These are phyloP conservation scores for Dalbergia cultrata DNA, from an alignment of 306 rosid species.

Conservation along the genomic window DNA sequence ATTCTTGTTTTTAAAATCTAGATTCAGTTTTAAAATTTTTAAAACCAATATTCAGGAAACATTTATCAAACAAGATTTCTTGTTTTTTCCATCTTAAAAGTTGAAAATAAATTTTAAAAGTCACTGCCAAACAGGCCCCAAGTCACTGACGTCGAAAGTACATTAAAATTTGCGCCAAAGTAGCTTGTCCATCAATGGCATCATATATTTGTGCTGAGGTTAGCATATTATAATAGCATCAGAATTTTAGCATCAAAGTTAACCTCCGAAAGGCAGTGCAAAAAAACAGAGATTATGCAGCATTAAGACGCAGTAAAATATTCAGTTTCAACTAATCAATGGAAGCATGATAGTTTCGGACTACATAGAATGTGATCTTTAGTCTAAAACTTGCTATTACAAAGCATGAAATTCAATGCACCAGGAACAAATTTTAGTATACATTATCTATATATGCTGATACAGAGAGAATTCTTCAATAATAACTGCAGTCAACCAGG, in stretches of 20 bases:
- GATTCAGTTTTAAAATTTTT: too few species aligned
- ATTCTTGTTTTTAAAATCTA: too few species aligned
- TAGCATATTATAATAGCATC: background rate
- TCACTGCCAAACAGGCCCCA: too few species aligned
- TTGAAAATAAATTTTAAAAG: too few species aligned
- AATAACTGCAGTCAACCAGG: slow-evolving; percentile 31
- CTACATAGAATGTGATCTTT: slow-evolving; percentile 31
- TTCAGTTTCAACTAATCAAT: slow-evolving; percentile 26
- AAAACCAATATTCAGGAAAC: too few species aligned
- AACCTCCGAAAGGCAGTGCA: background rate
- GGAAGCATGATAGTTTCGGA: slow-evolving; percentile 21
- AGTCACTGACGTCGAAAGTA: background rate
- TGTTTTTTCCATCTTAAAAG: too few species aligned
- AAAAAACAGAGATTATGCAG: background rate
- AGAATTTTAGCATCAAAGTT: background rate
- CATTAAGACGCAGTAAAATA: background rate
- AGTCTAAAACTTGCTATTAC: slow-evolving; percentile 44
- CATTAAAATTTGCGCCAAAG: background rate
- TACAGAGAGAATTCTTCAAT: slow-evolving; percentile 41
- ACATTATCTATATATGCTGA: slow-evolving; percentile 51
- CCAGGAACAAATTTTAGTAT: slow-evolving; percentile 48
- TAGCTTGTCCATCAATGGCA: background rate
- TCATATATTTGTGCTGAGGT: background rate
- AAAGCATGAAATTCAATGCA: slow-evolving; percentile 49
- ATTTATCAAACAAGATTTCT: too few species aligned